Conservation (phyloP, 495 filamentous ascomycete species). For the Aspergillus steynii region DNA sequence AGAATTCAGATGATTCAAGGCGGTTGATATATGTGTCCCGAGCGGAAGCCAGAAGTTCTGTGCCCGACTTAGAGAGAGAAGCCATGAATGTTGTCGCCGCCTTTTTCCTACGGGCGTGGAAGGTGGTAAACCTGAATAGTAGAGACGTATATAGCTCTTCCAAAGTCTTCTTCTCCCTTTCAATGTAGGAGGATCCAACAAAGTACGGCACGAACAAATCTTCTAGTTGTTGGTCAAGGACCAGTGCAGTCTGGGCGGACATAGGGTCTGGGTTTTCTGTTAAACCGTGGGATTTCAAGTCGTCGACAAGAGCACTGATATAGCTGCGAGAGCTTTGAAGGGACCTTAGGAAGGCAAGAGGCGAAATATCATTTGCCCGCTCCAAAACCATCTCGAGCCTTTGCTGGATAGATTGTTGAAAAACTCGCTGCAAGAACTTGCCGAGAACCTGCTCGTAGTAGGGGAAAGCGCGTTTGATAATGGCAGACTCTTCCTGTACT, state of each 20-base stretch:
- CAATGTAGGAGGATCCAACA: conserved; percentile 90
- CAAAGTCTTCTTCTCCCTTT: conserved; percentile 83
- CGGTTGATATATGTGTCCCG: conserved; percentile 78
- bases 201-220: conserved; percentile 97
- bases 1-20: conserved; percentile 81
- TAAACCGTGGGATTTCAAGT: conserved; percentile 89
- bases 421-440: conserved; percentile 91
- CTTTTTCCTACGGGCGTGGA: conserved; percentile 83
- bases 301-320: conserved; percentile 82
- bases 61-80: conserved; percentile 81
- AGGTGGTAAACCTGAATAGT: conserved; percentile 92
- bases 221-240: conserved; percentile 93
- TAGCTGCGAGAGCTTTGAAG: conserved; percentile 86
- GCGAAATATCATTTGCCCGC: conserved; percentile 86
- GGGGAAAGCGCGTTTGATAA: conserved; percentile 93
- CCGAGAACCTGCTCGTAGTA: conserved; percentile 92
- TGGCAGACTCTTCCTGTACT: conserved; percentile 94
- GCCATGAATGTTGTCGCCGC: conserved; percentile 87
- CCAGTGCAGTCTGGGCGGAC: conserved; percentile 79
- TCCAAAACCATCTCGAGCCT: conserved; percentile 93
- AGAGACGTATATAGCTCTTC: conserved; percentile 92
- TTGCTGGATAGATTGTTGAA: conserved; percentile 97
- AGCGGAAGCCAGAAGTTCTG: conserved; percentile 76
- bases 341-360: conserved; percentile 86
- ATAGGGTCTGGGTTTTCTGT: conserved; percentile 93